Conservation (phyloP, 495 filamentous ascomycete species). For the Aspergillus avenaceus region DNA sequence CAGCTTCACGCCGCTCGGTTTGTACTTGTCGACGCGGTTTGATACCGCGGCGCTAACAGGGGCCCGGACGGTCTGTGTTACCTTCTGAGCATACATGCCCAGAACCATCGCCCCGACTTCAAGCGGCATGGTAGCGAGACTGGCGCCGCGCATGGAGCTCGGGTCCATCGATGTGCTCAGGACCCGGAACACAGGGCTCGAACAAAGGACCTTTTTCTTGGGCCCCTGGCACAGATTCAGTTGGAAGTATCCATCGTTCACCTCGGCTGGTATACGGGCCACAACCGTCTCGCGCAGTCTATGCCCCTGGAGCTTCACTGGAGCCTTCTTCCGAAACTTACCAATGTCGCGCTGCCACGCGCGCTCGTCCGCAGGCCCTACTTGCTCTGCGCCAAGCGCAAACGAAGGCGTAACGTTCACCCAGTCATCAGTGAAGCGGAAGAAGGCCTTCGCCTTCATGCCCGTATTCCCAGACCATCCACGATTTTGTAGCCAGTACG, state of each 20-base stretch:
- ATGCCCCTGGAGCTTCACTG: slow-evolving; percentile 42
- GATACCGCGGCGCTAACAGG: slow-evolving; percentile 43
- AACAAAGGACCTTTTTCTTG: slow-evolving; percentile 53
- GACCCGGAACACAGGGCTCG: slow-evolving; percentile 61
- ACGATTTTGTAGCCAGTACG: slow-evolving; percentile 61
- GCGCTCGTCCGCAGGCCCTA: slow-evolving; percentile 50
- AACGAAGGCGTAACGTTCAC: slow-evolving; percentile 59
- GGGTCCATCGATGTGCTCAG: slow-evolving; percentile 56
- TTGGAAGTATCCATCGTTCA: slow-evolving; percentile 63
- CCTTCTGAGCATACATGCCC: slow-evolving; percentile 47
- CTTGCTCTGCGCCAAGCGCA: slow-evolving; percentile 37
- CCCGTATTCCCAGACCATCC: slow-evolving; percentile 66
- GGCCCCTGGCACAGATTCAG: slow-evolving; percentile 53
- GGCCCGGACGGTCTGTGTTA: slow-evolving; percentile 40
- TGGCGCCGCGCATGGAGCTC: slow-evolving; percentile 59
- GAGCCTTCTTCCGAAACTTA: slow-evolving; percentile 50
- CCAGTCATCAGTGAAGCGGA: slow-evolving; percentile 55
- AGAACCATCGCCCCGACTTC: slow-evolving; percentile 58
- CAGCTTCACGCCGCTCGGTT: slow-evolving; percentile 38
- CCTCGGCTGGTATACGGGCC: slow-evolving; percentile 57
- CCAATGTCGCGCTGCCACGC: slow-evolving; percentile 65
- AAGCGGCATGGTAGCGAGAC: slow-evolving; percentile 57
- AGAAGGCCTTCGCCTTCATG: slow-evolving; percentile 58
- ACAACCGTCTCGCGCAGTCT: slow-evolving; percentile 56
- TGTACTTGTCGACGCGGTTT: slow-evolving; percentile 27